These are phyloP conservation scores for Sclerotinia nivalis DNA, from an alignment of 2,329 filamentous ascomycete species.

Conservation along the genomic window DNA sequence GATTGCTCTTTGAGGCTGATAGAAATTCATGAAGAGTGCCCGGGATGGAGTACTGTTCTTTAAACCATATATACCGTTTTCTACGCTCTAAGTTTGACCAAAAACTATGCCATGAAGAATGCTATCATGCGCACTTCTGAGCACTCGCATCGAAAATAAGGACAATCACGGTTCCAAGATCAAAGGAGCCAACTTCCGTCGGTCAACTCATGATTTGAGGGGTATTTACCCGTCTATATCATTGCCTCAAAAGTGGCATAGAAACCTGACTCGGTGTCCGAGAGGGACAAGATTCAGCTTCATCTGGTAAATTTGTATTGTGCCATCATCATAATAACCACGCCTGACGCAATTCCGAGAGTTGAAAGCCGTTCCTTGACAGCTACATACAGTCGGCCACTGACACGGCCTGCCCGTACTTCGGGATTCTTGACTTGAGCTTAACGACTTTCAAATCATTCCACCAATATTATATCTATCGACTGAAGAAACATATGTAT, in stretches of 20 bases:
- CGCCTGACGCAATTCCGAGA: constrained; percentile 51
- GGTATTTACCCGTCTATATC: constrained; percentile 49
- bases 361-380: constrained; percentile 45
- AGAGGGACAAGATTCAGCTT: constrained; percentile 31
- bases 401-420: constrained; percentile 56
- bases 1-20: constrained; percentile 62
- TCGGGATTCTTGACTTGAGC: constrained; percentile 55
- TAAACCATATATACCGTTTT: constrained; percentile 12
- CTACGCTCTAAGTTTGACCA: not conserved
- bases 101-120: constrained; percentile 44
- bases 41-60: constrained; percentile 45
- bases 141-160: not conserved
- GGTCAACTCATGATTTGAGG: constrained; percentile 44
- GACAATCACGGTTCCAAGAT: not conserved
- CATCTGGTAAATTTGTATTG: constrained; percentile 45
- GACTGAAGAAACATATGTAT: not conserved
- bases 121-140: constrained; percentile 31
- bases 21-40: constrained; percentile 63
- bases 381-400: not conserved
- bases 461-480: constrained; percentile 48
- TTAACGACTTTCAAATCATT: constrained; percentile 55
- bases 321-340: constrained; percentile 49
- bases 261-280: constrained; percentile 26
- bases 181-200: not conserved
- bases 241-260: constrained; percentile 43